Evolutionary conservation across 2,329 filamentous ascomycete species (phyloP), one percentile per base, ranked within the genome.

Genomic region (Calonectria pseudoturangicola): DNA sequence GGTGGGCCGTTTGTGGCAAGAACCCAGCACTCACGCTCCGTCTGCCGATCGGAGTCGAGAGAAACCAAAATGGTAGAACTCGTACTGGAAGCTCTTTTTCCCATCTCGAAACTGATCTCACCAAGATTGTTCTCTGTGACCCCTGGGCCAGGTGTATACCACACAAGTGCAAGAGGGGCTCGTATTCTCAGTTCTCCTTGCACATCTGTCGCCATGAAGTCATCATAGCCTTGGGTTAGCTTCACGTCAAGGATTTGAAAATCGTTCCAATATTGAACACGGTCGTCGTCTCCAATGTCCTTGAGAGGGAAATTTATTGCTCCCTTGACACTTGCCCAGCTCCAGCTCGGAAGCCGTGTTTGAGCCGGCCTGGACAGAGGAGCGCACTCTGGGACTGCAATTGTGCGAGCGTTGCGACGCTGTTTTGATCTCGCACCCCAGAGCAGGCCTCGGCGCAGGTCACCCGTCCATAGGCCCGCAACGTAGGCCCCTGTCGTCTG

Each of bases 181-280:
- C 30, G 30, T 13, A 58, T 39, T 13, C 18, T 58, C 9, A 58
- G 51, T 15, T 16, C 33, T 4, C 33, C n/a, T 12, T 4, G 51
- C 51, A 58, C 33, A 10, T 58, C 30, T 39, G 30, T 58, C 5
- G 30, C 33, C 51, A 39, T 39, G 51, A 39, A 58, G 51, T 36
- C 30, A 25, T 58, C 51, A n/a, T 58, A 21, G 30, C 30, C 51
- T 6, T 8, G 30, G 21, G 10, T 36, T n/a, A 58, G n/a, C 18
- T 58, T 13, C 8, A 56, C 30, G 16, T 15, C 10, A 30, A 21
- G 30, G 12, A 39, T 58, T 39, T 39, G 30, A 58, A 39, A 58
- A 30, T 36, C 30, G 51, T 33, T 9, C 51, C 30, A 36, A 21
- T 56, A 33, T 28, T 54, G 50, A 4, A 33, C 28, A 16, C 51